phyloP scores from a whole-genome alignment of 2,329 filamentous ascomycete species.

The Chrysoporthe deuterocubensis region DNA sequence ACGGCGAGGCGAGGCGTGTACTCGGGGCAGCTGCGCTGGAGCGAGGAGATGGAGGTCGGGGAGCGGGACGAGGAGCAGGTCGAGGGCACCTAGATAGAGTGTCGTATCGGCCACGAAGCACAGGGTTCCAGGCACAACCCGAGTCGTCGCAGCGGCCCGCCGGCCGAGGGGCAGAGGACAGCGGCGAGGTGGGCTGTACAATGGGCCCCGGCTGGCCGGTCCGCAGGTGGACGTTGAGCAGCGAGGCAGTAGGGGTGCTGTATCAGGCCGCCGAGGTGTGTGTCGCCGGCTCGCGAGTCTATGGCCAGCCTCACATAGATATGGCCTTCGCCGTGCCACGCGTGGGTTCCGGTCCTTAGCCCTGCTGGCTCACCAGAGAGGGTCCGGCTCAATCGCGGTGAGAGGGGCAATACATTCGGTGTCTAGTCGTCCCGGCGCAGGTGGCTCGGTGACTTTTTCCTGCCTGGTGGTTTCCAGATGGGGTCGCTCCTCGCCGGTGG shows the following conservation, averaged over 20 bases:
- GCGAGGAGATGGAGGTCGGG: constrained; percentile 8
- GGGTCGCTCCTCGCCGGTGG: neutral
- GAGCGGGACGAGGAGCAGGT: constrained; percentile 5
- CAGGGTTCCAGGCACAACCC: constrained; percentile 14
- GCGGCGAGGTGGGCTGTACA: constrained; percentile 15
- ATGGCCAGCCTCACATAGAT: constrained; percentile 16
- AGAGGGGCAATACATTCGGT: neutral
- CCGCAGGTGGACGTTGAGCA: neutral
- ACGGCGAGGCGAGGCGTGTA: neutral
- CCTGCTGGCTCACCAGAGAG: constrained; percentile 8
- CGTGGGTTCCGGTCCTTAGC: constrained; percentile 7
- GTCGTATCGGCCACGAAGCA: constrained; percentile 1
- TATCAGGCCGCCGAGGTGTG: constrained; percentile 1
- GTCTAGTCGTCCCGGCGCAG: neutral
- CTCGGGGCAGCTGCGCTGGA: constrained; percentile 10
- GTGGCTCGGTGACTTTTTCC: neutral
- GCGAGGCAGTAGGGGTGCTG: neutral
- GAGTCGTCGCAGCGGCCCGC: constrained; percentile 12
- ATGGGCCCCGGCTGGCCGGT: constrained; percentile 14
- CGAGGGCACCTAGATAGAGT: neutral
- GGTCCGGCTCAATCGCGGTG: constrained; percentile 2
- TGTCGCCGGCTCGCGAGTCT: constrained; percentile 11
- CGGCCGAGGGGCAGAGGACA: neutral
- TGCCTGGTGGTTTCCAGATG: neutral
- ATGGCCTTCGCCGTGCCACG: neutral